Evolutionary conservation across 108 stramenopile genomes (phyloP).

Genomic region (Nitzschia sp.): DNA sequence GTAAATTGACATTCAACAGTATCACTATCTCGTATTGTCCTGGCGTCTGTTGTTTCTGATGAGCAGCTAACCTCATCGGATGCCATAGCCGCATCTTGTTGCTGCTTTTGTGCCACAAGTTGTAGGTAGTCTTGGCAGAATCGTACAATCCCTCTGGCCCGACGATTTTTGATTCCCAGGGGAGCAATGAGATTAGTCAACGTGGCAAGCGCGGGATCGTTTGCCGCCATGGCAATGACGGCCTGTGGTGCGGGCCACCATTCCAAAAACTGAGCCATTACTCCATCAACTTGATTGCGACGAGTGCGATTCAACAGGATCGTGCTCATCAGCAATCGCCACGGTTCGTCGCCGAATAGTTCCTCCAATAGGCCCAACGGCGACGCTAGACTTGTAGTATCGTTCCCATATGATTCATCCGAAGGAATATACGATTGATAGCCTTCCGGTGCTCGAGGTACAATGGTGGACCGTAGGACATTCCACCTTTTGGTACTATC

Average conservation of each 20-base stretch:
- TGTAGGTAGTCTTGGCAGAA: conserved; percentile 53
- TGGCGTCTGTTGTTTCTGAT: no score
- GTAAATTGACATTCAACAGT: conserved; percentile 30
- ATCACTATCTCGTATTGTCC: not conserved
- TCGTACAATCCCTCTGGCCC: conserved; percentile 46
- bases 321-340: conserved; percentile 60
- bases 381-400: conserved; percentile 34
- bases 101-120: conserved; percentile 24
- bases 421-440: no score
- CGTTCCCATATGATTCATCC: not conserved
- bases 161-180: conserved; percentile 38
- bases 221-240: conserved; percentile 3
- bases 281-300: conserved; percentile 54
- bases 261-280: conserved; percentile 50
- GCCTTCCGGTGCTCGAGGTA: no score
- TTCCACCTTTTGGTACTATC: no score
- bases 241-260: conserved; percentile 53
- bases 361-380: conserved; percentile 76
- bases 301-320: conserved; percentile 67
- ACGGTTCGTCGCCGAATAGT: conserved; percentile 62
- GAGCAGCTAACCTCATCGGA: no score
- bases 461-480: no score
- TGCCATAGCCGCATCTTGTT: not conserved
- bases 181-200: conserved; percentile 28
- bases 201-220: conserved; percentile 13